Evolutionary conservation across 257 asterid species (phyloP), one percentile per base, ranked within the genome.

Genomic region (Rehmannia glutinosa): DNA sequence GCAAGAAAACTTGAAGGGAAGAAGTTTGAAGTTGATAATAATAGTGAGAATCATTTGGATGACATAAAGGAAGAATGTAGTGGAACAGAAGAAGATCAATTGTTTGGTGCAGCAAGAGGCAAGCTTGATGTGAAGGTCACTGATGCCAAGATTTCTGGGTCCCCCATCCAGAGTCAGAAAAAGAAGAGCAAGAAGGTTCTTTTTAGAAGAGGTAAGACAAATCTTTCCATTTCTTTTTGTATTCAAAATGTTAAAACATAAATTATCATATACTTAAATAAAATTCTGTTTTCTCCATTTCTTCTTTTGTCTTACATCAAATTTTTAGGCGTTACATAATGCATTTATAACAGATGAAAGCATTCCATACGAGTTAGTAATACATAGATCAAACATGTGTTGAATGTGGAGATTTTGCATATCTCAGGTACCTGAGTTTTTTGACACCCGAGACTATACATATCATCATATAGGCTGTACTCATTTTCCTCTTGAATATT

Each of bases 51-150:
- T 75, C 80, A 72, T 39, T 80, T 82, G 71, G 87, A 84, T 77
- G 97, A 88, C 72, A 74, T 71, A 74, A 84, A 77, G 81, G 96
- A 88, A 89, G 96, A 91, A 63, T 87, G 89, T 68, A 84, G 93
- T 73, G 95, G 87, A 71, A 88, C 96, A 35, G 96, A 85, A 62
- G 95, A 83, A 81, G 87, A 83, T 38, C 86, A 78, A 71, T 69
- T 78, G 73, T 71, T 81, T 45, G 81, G 84, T 67, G 80, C 70
- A 66, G 62, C 28, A 12, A 78, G 84, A 68, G 79, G 73, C 67
- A 80, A 75, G 52, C 52, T 74, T 58, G 80, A 77, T 63, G 32
- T 60, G 59, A 83, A 82, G 65, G 79, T 69, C 54, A 32, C 76
- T 13, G 80, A 75, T 16, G 69, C 56, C 62, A 85, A 79, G 70